Conservation (phyloP, 495 filamentous ascomycete genomes). For the Viridothelium virens region DNA sequence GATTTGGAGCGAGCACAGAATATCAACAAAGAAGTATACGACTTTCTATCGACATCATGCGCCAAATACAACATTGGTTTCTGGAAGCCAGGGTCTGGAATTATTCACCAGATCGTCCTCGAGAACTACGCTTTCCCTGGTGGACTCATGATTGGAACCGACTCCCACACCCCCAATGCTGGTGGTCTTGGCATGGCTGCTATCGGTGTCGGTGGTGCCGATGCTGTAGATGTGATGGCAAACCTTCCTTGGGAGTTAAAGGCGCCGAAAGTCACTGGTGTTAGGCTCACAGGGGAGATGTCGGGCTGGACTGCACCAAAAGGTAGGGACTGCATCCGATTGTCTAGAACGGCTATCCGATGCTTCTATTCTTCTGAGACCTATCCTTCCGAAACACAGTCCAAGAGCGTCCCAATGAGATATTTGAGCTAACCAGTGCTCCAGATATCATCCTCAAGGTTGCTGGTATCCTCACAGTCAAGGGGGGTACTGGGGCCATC, state of each 20-base stretch:
- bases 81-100: conserved; percentile 97
- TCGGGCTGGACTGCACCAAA: conserved; percentile 94
- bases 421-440: conserved; percentile 20
- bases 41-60: conserved; percentile 89
- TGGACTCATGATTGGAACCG: conserved; percentile 95
- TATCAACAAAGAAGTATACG: conserved; percentile 99
- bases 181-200: conserved; percentile 94
- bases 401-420: too few species aligned
- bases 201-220: conserved; percentile 97
- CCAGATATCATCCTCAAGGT: conserved; percentile 96
- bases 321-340: conserved; percentile 39
- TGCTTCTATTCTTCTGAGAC: too few species aligned
- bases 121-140: conserved; percentile 99
- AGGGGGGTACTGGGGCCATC: conserved; percentile 95
- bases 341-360: neutral
- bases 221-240: conserved; percentile 98
- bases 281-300: conserved; percentile 82
- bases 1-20: conserved; percentile 84
- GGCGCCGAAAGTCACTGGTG: conserved; percentile 94
- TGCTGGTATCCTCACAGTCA: conserved; percentile 92
- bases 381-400: too few species aligned
- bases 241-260: conserved; percentile 97
- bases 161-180: conserved; percentile 97
- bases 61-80: conserved; percentile 99
- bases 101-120: conserved; percentile 97